A percentile compares a stretch with the other conserved stretches of the same genome.
Evolutionary conservation across 495 filamentous ascomycete species (phyloP).

Genomic region (Cairneyella variabilis): DNA sequence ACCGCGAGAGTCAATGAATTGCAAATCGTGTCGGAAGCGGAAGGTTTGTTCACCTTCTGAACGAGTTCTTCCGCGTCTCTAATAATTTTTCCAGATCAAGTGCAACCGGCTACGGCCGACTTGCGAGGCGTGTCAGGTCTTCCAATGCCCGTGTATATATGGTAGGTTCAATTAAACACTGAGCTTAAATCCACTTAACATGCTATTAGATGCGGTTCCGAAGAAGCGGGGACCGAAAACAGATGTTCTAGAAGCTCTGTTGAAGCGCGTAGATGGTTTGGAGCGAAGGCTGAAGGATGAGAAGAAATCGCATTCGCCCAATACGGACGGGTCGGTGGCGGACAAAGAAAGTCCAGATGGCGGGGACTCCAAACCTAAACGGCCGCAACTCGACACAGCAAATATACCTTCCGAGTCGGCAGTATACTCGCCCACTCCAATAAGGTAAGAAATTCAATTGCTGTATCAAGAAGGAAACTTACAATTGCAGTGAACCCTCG

Average conservation of each 20-base stretch:
- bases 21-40: slow-evolving; percentile 86
- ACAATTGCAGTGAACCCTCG: slow-evolving; percentile 34
- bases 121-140: slow-evolving; percentile 85
- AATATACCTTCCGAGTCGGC: slow-evolving; percentile 25
- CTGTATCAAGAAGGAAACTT: background rate
- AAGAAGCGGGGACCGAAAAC: slow-evolving; percentile 89
- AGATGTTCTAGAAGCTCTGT: slow-evolving; percentile 76
- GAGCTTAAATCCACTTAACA: background rate
- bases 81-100: slow-evolving; percentile 58
- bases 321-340: slow-evolving; percentile 30
- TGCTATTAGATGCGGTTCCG: slow-evolving; percentile 68
- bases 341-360: slow-evolving; percentile 28
- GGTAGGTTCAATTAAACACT: slow-evolving; percentile 46
- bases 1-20: slow-evolving; percentile 87
- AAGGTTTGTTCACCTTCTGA: slow-evolving; percentile 51
- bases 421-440: slow-evolving; percentile 33
- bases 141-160: slow-evolving; percentile 84
- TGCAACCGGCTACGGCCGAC: slow-evolving; percentile 80
- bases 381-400: slow-evolving; percentile 17
- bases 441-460: slow-evolving; percentile 19
- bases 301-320: slow-evolving; percentile 50
- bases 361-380: slow-evolving; percentile 20
- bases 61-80: slow-evolving; percentile 17
- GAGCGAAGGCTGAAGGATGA: slow-evolving; percentile 66
- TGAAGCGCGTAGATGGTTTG: slow-evolving; percentile 79